Conservation (phyloP, 2,329 filamentous ascomycete species). For the Botrytis galanthina region DNA sequence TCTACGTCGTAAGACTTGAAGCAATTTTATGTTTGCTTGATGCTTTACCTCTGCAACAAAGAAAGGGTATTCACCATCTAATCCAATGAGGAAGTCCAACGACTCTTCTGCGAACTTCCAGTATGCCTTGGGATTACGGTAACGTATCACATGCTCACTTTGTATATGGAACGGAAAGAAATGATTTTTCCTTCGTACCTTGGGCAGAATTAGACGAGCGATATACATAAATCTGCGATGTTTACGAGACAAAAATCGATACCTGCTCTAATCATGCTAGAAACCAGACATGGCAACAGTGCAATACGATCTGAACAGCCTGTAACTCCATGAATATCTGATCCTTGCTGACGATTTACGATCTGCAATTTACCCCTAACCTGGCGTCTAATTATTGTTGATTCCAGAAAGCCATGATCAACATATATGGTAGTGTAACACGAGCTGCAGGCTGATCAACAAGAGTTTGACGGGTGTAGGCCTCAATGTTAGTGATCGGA, state of each 20-base stretch:
- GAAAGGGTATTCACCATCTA: neutral
- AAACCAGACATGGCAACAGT: neutral
- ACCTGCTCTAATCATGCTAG: no score
- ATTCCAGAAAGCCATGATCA: constrained; percentile 4
- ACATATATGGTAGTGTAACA: neutral
- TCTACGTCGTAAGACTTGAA: neutral
- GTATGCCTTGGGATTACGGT: neutral
- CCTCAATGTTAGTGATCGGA: neutral
- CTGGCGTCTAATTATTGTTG: neutral
- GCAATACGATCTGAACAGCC: neutral
- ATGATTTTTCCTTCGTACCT: neutral
- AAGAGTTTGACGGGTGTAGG: neutral
- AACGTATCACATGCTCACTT: neutral
- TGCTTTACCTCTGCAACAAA: neutral
- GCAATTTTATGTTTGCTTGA: neutral
- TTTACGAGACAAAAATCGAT: neutral
- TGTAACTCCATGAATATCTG: neutral
- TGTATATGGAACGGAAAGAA: neutral
- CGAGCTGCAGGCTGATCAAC: constrained; percentile 14
- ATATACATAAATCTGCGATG: neutral
- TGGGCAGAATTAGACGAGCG: neutral
- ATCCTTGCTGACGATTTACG: neutral
- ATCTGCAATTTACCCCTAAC: neutral
- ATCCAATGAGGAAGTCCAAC: neutral
- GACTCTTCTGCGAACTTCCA: neutral